Percentiles rank a stretch among this genome's conserved stretches.
These are phyloP conservation scores for Pseudocercospora vitis DNA, from an alignment of 2,329 filamentous ascomycete species.

Conservation along the genomic window DNA sequence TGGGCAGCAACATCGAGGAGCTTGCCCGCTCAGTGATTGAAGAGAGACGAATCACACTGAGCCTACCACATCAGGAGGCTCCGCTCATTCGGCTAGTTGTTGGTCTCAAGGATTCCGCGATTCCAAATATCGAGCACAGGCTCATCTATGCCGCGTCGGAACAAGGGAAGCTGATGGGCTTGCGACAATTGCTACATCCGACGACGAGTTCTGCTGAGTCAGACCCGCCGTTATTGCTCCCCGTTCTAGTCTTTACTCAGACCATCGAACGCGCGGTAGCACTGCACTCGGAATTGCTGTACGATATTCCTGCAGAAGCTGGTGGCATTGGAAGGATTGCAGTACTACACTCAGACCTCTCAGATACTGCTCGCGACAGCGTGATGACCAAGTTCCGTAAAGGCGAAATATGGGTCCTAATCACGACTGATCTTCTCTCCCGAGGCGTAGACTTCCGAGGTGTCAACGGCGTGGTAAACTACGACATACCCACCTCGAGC, in stretches of 20 bases:
- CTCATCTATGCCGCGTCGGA: slow-evolving; percentile 91
- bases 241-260: slow-evolving; percentile 94
- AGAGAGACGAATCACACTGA: slow-evolving; percentile 43
- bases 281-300: slow-evolving; percentile 84
- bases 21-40: slow-evolving; percentile 69
- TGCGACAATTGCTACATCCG: slow-evolving; percentile 86
- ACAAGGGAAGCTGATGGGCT: slow-evolving; percentile 85
- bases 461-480: slow-evolving; percentile 95
- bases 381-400: slow-evolving; percentile 89
- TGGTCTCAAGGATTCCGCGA: slow-evolving; percentile 92
- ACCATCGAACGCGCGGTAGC: slow-evolving; percentile 89
- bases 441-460: slow-evolving; percentile 93
- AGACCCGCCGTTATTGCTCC: slow-evolving; percentile 65
- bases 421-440: slow-evolving; percentile 90
- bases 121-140: slow-evolving; percentile 87
- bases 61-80: slow-evolving; percentile 23
- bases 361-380: slow-evolving; percentile 69
- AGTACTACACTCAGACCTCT: slow-evolving; percentile 83
- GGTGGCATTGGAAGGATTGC: slow-evolving; percentile 83
- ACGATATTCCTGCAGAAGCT: slow-evolving; percentile 87
- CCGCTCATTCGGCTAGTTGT: slow-evolving; percentile 82
- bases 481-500: slow-evolving; percentile 89
- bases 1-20: slow-evolving; percentile 88
- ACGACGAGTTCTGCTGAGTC: slow-evolving; percentile 59
- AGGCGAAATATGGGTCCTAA: slow-evolving; percentile 92